Evolutionary conservation across 1,139 yeast species (phyloP), one percentile per base, ranked within the genome.

Genomic region (Kodamaea suecica): DNA sequence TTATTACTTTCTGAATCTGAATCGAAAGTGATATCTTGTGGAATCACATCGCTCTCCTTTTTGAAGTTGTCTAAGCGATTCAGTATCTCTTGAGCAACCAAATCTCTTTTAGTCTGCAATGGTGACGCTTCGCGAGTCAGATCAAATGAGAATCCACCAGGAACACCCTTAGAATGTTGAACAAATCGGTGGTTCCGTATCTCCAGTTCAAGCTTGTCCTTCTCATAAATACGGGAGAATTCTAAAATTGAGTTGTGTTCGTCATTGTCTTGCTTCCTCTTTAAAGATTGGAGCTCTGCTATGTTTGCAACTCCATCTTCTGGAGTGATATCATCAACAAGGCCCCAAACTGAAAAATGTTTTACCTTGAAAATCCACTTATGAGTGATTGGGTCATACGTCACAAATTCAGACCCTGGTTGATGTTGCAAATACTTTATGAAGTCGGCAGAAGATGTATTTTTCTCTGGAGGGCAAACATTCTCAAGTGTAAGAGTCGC

Each of bases 311-410:
- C 70, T 38, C 73, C 80, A 24, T 72, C 72, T 25, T 76, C 78
- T 5, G 69, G 76, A 39, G 78, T 82, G 29, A 75, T 79, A 17
- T 79, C 84, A 39, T 82, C 88, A 14, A 82, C 72, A 31, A 92
- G 62, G 3, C 97, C 97, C 96, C 97, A 92, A 5, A 84, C 76
- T 62, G 96, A 87, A 52, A 92, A 92, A 63, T 92, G 98, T 44
- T 84, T 80, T 1, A 92, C 97, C 48, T 70, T 76, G 58, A 87
- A 88, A 0, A 84, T 79, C 88, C 92, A 88, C 5, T 74, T 60
- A 16, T 85, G 85, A n/a, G 78, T 75, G 15, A 78, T 69, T 1
- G 88, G 90, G 49, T 84, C 90, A 53, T 82, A 88, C 3, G 90
- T 80, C 7, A 88, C 66, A 54, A 83, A 86, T 42, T 82, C 82